Evolutionary conservation across 768 basidiomycete species (phyloP).

Genomic region (Dentipellis fragilis): DNA sequence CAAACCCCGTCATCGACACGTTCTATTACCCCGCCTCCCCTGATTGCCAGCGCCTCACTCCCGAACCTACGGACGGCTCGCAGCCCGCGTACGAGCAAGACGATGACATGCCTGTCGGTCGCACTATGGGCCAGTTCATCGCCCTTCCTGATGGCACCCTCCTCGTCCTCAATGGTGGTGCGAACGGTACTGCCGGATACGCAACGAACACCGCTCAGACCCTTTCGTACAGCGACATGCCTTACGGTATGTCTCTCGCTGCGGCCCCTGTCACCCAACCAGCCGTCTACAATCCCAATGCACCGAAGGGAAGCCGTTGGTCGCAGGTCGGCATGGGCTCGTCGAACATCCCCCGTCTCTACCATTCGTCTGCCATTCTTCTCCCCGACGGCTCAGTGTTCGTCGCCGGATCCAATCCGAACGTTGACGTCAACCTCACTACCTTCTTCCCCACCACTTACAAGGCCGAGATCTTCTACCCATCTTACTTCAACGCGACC

Average conservation of each 20-base stretch:
- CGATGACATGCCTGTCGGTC: constrained; percentile 61
- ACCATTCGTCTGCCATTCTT: constrained; percentile 88
- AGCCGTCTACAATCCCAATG: constrained; percentile 73
- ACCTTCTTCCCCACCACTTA: constrained; percentile 69
- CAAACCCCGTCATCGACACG: constrained; percentile 62
- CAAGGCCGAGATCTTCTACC: constrained; percentile 83
- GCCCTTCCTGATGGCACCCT: constrained; percentile 69
- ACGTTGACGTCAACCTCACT: constrained; percentile 65
- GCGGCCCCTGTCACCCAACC: constrained; percentile 71
- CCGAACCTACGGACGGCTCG: constrained; percentile 69
- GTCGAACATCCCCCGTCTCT: constrained; percentile 68
- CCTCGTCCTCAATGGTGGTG: constrained; percentile 72
- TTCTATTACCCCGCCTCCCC: constrained; percentile 59
- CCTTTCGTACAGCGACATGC: constrained; percentile 39
- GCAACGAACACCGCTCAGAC: constrained; percentile 33
- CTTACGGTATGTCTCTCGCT: constrained; percentile 63
- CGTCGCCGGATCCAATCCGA: constrained; percentile 90
- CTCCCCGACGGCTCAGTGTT: constrained; percentile 81
- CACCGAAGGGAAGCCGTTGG: constrained; percentile 65
- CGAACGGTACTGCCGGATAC: constrained; percentile 86
- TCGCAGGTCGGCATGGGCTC: constrained; percentile 54
- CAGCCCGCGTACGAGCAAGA: constrained; percentile 53
- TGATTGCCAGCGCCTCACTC: constrained; percentile 78
- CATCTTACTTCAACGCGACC: constrained; percentile 67
- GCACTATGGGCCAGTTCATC: constrained; percentile 92